These are phyloP conservation scores for Venturia aucupariae DNA, from an alignment of 2,329 filamentous ascomycete species.

Conservation along the genomic window DNA sequence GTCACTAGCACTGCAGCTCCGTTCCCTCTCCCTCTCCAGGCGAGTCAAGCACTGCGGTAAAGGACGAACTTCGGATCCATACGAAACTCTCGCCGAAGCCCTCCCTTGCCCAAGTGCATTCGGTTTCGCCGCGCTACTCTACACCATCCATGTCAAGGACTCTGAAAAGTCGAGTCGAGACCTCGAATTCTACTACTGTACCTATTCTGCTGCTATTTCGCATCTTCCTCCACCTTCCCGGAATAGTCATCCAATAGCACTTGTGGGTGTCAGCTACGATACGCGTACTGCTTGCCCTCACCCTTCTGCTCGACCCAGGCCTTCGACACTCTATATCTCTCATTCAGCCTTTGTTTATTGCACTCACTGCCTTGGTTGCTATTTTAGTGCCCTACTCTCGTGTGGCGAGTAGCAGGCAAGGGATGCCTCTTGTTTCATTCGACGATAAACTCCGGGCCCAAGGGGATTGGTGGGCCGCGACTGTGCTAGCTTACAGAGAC, in stretches of 20 bases:
- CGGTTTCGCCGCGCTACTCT: not conserved
- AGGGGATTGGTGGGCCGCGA: too few species aligned
- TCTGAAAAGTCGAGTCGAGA: not conserved
- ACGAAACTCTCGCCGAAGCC: not conserved
- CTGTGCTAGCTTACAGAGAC: not conserved
- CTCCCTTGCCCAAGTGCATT: not conserved
- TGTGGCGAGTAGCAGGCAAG: not conserved
- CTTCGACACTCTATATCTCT: not conserved
- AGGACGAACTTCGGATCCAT: not conserved
- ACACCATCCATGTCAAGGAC: not conserved
- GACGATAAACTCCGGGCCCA: not conserved
- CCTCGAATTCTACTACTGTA: too few species aligned
- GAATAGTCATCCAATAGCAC: not conserved
- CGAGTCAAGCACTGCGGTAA: not conserved
- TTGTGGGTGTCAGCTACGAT: too few species aligned
- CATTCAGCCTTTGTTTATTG: constrained; percentile 1
- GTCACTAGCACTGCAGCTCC: not conserved
- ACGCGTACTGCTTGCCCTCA: not conserved
- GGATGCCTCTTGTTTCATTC: not conserved
- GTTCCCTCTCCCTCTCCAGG: not conserved
- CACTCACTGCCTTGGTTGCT: constrained; percentile 5
- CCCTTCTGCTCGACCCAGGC: not conserved
- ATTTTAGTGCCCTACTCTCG: not conserved
- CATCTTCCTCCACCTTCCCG: not conserved
- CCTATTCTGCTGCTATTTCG: not conserved